phyloP scores from a whole-genome alignment of 768 basidiomycete species.

The Mrakia hoshinonis region DNA sequence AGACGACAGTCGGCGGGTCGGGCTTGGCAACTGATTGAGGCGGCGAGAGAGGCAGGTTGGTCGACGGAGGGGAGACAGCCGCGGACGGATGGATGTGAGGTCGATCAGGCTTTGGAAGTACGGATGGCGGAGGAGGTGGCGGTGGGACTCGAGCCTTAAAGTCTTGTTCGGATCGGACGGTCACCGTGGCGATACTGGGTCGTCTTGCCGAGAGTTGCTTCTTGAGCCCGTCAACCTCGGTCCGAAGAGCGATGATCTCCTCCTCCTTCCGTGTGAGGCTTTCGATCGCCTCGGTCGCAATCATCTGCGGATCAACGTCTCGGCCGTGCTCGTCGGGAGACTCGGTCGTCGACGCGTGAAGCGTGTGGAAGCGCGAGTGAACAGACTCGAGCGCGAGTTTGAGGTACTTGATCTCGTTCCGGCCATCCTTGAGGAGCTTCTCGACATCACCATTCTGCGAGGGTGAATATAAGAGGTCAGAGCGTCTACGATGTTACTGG shows the following conservation, averaged over 20 bases:
- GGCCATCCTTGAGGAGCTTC: constrained; percentile 43
- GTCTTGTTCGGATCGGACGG: constrained; percentile 52
- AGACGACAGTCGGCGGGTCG: background rate
- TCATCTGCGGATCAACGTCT: constrained; percentile 56
- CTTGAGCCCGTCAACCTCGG: constrained; percentile 35
- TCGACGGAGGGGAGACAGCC: constrained; percentile 30
- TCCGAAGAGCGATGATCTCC: constrained; percentile 50
- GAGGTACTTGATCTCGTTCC: constrained; percentile 54
- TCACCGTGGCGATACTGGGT: background rate
- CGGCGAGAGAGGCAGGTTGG: constrained; percentile 29
- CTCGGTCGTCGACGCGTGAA: constrained; percentile 34
- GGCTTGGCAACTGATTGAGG: constrained; percentile 30
- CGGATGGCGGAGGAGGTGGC: constrained; percentile 8
- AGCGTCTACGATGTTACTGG: constrained; percentile 4
- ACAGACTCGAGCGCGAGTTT: constrained; percentile 82
- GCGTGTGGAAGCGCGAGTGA: constrained; percentile 62
- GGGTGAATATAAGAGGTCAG: background rate
- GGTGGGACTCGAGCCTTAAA: constrained; percentile 57
- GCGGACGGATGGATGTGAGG: constrained; percentile 7
- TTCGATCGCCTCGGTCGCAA: constrained; percentile 65
- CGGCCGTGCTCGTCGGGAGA: constrained; percentile 46
- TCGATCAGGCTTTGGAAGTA: too few species aligned
- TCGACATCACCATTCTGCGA: constrained; percentile 53
- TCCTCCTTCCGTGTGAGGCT: constrained; percentile 60
- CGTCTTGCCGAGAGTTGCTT: constrained; percentile 42